Conservation (phyloP, 2,329 filamentous ascomycete genomes). For the Diaporthe sp. region DNA sequence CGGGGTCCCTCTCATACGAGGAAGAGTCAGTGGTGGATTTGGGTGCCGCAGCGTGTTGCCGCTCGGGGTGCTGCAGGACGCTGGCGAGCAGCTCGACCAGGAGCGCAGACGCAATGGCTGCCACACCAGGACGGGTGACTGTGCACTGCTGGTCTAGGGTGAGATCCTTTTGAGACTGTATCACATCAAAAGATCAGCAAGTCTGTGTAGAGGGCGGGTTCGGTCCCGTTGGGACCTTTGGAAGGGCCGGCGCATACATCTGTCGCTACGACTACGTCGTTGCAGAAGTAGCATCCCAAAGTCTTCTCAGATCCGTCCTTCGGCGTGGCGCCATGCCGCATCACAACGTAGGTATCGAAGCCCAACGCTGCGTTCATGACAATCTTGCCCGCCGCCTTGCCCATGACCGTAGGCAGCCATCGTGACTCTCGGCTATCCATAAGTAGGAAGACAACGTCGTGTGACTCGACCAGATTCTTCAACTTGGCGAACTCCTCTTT, state of each 20-base stretch:
- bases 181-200: conserved; percentile 42
- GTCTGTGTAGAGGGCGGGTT: not conserved
- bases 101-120: conserved; percentile 90
- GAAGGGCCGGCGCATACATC: conserved; percentile 69
- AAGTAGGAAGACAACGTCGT: conserved; percentile 94
- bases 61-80: conserved; percentile 85
- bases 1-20: conserved; percentile 66
- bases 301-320: conserved; percentile 70
- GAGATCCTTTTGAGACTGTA: conserved; percentile 89
- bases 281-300: conserved; percentile 98
- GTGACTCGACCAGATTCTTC: conserved; percentile 80
- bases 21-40: conserved; percentile 48
- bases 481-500: conserved; percentile 82
- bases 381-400: conserved; percentile 91
- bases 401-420: conserved; percentile 97
- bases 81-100: conserved; percentile 92
- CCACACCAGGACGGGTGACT: conserved; percentile 92
- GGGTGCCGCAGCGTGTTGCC: conserved; percentile 73
- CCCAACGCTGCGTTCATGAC: conserved; percentile 97
- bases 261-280: conserved; percentile 93
- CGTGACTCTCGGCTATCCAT: conserved; percentile 96
- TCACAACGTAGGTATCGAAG: conserved; percentile 96
- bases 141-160: conserved; percentile 99
- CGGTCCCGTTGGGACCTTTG: conserved; percentile 52
- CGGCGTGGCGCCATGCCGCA: conserved; percentile 86